A percentile compares a stretch with the other conserved stretches of the same genome.
Conservation (phyloP, 1,284 basidiomycete genomes). For the Cronartium quercuum region DNA sequence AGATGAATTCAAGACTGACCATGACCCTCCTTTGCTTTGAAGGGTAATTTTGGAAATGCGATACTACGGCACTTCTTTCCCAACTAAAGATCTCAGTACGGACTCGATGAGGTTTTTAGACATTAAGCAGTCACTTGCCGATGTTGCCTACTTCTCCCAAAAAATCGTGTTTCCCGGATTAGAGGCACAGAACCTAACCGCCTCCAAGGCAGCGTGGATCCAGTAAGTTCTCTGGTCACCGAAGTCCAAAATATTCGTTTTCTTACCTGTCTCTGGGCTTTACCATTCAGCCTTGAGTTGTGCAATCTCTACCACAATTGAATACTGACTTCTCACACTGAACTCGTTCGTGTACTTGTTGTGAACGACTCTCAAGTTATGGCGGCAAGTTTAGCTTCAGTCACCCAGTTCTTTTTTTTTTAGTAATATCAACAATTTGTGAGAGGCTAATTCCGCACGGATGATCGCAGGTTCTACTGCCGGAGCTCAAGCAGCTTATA, state of each 20-base stretch:
- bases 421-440: no score
- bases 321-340: neutral
- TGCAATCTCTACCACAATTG: neutral
- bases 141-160: neutral
- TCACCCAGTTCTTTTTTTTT: no score
- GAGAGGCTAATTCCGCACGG: conserved; percentile 25
- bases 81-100: neutral
- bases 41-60: neutral
- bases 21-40: neutral
- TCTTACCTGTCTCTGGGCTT: neutral
- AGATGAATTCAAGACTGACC: neutral
- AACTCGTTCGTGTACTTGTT: neutral
- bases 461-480: conserved; percentile 48
- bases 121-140: neutral
- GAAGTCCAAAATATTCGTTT: neutral
- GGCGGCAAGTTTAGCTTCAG: neutral
- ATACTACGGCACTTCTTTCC: neutral
- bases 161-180: neutral
- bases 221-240: neutral
- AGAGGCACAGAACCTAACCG: neutral
- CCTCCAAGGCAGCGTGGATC: neutral
- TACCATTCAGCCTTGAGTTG: neutral
- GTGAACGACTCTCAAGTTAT: neutral
- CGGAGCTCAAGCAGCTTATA: conserved; percentile 45
- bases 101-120: neutral